Evolutionary conservation across 768 basidiomycete species (phyloP).

Genomic region (Amylocystis lapponica): DNA sequence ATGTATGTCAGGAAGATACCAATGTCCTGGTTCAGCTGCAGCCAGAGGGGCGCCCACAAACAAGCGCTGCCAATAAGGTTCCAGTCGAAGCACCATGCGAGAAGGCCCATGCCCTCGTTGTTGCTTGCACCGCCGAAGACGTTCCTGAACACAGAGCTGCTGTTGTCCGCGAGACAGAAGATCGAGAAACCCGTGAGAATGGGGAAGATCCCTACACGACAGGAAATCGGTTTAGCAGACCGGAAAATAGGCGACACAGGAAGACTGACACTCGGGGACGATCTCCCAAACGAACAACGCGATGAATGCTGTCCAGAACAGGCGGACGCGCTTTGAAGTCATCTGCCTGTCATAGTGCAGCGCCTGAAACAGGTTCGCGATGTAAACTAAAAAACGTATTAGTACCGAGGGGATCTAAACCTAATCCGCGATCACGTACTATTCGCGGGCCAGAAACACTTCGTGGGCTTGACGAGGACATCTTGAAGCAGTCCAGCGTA

Average conservation of each 20-base stretch:
- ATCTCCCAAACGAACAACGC: conserved; percentile 31
- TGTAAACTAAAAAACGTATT: conserved; percentile 14
- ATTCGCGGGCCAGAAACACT: conserved; percentile 25
- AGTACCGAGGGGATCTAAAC: neutral
- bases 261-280: conserved; percentile 33
- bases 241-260: too few species aligned
- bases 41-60: conserved; percentile 26
- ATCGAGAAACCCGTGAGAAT: conserved; percentile 28
- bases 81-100: conserved; percentile 60
- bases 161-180: conserved; percentile 32
- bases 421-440: conserved; percentile 15
- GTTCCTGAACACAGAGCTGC: conserved; percentile 18
- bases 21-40: conserved; percentile 18
- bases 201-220: conserved; percentile 33
- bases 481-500: conserved; percentile 32
- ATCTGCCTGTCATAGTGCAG: conserved; percentile 32
- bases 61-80: conserved; percentile 47
- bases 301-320: conserved; percentile 35
- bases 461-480: conserved; percentile 48
- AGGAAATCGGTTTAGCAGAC: conserved; percentile 24
- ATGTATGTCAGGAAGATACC: conserved; percentile 29
- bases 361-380: conserved; percentile 27
- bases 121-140: conserved; percentile 33
- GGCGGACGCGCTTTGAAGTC: conserved; percentile 31
- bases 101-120: conserved; percentile 55